Conservation (phyloP, 2,329 filamentous ascomycete genomes). For the Trichoderma asperellum region DNA sequence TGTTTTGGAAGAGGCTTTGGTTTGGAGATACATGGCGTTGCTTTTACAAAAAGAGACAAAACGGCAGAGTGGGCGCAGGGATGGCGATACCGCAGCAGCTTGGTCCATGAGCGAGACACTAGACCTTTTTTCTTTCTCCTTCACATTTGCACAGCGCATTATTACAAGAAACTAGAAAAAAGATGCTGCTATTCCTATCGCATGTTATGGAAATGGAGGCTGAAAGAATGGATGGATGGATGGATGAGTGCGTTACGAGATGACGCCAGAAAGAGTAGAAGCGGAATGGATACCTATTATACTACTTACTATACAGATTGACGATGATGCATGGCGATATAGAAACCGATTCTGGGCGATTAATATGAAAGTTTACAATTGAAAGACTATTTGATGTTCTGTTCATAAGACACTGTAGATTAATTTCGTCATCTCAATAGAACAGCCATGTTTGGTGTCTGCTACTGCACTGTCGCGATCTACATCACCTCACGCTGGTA, state of each 20-base stretch:
- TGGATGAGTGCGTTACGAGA: neutral
- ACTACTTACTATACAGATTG: slow-evolving; percentile 2
- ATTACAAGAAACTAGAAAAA: slow-evolving; percentile 18
- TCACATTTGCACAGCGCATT: neutral
- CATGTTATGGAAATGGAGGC: neutral
- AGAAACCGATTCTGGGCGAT: neutral
- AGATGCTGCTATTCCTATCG: slow-evolving; percentile 1
- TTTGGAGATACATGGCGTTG: neutral
- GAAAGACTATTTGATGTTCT: neutral
- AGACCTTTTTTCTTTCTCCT: slow-evolving; percentile 18
- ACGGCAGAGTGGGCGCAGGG: slow-evolving; percentile 10
- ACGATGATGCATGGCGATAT: slow-evolving; percentile 18
- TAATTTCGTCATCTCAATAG: neutral
- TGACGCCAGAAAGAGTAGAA: neutral
- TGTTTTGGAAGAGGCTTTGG: neutral
- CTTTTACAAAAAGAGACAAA: slow-evolving; percentile 15
- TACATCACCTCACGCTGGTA: neutral
- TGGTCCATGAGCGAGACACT: slow-evolving; percentile 18
- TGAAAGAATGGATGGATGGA: neutral
- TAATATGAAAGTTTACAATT: neutral
- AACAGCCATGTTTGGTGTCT: neutral
- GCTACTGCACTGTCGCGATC: neutral
- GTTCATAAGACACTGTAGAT: neutral
- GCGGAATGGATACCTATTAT: neutral
- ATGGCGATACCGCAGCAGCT: slow-evolving; percentile 6